Evolutionary conservation across 495 filamentous ascomycete species (phyloP).

Genomic region (Saxophila tyrrhenica): DNA sequence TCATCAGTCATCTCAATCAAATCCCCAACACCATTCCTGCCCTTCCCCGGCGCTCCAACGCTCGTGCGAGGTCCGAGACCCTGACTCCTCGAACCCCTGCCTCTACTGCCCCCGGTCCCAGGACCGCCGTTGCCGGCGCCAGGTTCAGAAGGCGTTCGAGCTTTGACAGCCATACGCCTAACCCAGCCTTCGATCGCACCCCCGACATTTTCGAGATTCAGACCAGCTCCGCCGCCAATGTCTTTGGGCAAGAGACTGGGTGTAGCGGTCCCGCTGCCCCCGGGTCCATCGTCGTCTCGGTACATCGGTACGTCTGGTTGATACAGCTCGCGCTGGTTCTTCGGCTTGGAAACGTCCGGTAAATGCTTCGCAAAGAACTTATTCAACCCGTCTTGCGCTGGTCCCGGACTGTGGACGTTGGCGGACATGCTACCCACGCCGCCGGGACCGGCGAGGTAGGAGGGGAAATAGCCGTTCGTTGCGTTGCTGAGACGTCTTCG

Average conservation of each 20-base stretch:
- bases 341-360: conserved; percentile 50
- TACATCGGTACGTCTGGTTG: conserved; percentile 24
- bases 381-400: conserved; percentile 69
- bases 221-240: conserved; percentile 7
- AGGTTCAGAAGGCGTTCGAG: conserved; percentile 31
- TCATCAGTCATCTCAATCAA: conserved; percentile 75
- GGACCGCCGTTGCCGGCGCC: conserved; percentile 12
- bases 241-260: conserved; percentile 7
- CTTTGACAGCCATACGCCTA: conserved; percentile 50
- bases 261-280: conserved; percentile 26
- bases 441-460: conserved; percentile 58
- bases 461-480: conserved; percentile 20
- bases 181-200: conserved; percentile 83
- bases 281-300: conserved; percentile 18
- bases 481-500: conserved; percentile 20
- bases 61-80: conserved; percentile 18
- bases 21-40: conserved; percentile 45
- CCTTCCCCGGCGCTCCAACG: conserved; percentile 12
- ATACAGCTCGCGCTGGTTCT: conserved; percentile 22
- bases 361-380: conserved; percentile 67
- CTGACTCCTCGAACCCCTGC: not conserved
- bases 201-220: conserved; percentile 67
- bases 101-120: not conserved
- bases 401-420: conserved; percentile 60
- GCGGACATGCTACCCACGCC: conserved; percentile 70